These are phyloP conservation scores for Cadophora gregata DNA, from an alignment of 2,329 filamentous ascomycete genomes.

Conservation along the genomic window DNA sequence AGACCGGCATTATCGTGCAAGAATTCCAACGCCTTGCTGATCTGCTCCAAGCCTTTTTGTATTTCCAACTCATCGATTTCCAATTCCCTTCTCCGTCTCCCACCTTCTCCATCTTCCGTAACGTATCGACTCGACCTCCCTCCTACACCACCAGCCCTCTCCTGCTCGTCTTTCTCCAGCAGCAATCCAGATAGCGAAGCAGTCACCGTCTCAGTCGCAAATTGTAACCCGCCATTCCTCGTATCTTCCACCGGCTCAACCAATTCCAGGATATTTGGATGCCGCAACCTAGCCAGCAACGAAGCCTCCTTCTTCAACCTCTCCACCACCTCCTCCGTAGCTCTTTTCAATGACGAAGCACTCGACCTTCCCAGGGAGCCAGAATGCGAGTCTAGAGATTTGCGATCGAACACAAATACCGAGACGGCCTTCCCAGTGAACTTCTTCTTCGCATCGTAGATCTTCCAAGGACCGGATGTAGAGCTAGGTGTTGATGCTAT, in stretches of 20 bases:
- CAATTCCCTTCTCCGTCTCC: constrained; percentile 75
- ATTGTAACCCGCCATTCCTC: constrained; percentile 88
- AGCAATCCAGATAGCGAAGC: constrained; percentile 84
- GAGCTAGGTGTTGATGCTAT: constrained; percentile 78
- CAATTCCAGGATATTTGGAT: constrained; percentile 90
- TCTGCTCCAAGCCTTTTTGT: constrained; percentile 91
- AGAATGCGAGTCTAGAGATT: constrained; percentile 75
- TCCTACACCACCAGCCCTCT: constrained; percentile 70
- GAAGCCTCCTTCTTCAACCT: constrained; percentile 90
- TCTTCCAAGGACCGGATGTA: constrained; percentile 91
- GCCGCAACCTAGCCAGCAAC: constrained; percentile 83
- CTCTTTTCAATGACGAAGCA: constrained; percentile 75
- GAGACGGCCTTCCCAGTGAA: constrained; percentile 87
- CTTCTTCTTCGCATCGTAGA: constrained; percentile 97
- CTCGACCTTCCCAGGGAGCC: constrained; percentile 66
- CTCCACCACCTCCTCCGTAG: constrained; percentile 89
- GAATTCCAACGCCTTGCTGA: constrained; percentile 94
- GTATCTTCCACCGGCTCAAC: constrained; percentile 96
- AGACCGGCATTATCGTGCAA: constrained; percentile 93
- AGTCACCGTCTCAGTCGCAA: constrained; percentile 91
- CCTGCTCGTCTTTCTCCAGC: constrained; percentile 88
- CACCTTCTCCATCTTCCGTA: constrained; percentile 78
- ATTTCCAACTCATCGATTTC: constrained; percentile 98
- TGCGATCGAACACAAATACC: constrained; percentile 93
- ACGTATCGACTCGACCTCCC: constrained; percentile 80